Conservation (phyloP, 345 rosid species). For the Populus ilicifolia region DNA sequence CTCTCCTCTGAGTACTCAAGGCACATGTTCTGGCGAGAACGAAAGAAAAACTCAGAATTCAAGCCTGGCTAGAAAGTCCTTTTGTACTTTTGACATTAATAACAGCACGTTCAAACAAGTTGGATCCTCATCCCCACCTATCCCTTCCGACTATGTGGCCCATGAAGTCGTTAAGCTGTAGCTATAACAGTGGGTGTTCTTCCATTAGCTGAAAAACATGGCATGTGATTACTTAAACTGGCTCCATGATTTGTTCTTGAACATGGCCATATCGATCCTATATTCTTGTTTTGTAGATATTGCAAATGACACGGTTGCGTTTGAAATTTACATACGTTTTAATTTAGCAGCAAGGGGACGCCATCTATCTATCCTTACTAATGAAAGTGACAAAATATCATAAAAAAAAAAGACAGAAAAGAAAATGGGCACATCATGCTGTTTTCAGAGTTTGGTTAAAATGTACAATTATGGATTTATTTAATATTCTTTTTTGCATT, state of each 20-base stretch:
- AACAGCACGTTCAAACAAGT: background rate
- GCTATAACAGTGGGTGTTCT: background rate
- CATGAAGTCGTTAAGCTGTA: background rate
- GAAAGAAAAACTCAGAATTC: background rate
- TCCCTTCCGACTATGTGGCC: background rate
- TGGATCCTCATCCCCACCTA: background rate
- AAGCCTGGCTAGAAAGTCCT: background rate
- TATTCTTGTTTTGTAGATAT: background rate
- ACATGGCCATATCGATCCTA: background rate
- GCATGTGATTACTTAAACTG: background rate
- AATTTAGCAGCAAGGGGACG: background rate
- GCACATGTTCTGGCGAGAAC: constrained; percentile 2
- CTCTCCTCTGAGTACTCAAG: background rate
- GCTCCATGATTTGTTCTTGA: too few relatives aligned
- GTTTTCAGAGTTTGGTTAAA: too few relatives aligned
- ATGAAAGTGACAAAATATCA: too few relatives aligned
- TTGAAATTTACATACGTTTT: background rate
- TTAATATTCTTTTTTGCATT: too few relatives aligned
- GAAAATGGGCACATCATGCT: too few relatives aligned
- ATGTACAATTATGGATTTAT: too few relatives aligned
- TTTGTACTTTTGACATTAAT: background rate
- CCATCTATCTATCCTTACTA: background rate
- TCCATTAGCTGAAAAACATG: background rate
- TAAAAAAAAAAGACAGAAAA: too few relatives aligned
- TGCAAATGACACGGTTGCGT: background rate